Evolutionary conservation across 2,329 filamentous ascomycete genomes (phyloP).

Genomic region (Fusarium liriodendri): DNA sequence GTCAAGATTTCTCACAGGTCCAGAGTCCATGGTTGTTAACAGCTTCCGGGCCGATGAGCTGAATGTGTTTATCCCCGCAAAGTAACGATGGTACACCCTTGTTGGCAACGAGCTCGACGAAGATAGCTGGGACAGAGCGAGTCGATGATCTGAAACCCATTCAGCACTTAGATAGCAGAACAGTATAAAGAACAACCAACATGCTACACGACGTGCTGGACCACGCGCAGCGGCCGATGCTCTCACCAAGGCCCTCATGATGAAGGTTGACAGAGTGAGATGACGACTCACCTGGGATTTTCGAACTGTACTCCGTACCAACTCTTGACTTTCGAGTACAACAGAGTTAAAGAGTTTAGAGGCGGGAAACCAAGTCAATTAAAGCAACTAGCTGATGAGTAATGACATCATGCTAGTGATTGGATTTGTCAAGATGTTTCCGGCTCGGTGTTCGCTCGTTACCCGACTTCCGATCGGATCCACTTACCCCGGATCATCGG

Average conservation of each 20-base stretch:
- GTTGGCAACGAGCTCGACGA: not conserved
- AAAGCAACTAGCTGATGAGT: not conserved
- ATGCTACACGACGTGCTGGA: constrained; percentile 25
- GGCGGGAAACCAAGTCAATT: not conserved
- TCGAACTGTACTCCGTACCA: not conserved
- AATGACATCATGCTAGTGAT: not conserved
- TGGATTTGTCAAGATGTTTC: constrained; percentile 1
- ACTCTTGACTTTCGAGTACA: not conserved
- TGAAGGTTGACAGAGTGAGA: not conserved
- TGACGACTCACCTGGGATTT: not conserved
- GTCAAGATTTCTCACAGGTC: not conserved
- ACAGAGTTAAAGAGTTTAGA: no score
- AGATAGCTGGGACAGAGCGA: constrained; percentile 7
- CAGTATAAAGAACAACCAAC: constrained; percentile 38
- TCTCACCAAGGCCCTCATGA: constrained; percentile 19
- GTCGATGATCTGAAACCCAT: constrained; percentile 28
- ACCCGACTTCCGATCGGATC: constrained; percentile 13
- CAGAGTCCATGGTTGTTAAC: constrained; percentile 11
- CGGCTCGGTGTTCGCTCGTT: not conserved
- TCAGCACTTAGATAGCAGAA: constrained; percentile 34
- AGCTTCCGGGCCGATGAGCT: constrained; percentile 2
- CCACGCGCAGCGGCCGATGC: constrained; percentile 3
- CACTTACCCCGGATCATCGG: constrained; percentile 18
- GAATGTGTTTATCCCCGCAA: not conserved
- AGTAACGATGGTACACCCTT: constrained; percentile 1